Base-by-base conservation (phyloP, 495 filamentous ascomycete species). In the Daldinia grandis region DNA sequence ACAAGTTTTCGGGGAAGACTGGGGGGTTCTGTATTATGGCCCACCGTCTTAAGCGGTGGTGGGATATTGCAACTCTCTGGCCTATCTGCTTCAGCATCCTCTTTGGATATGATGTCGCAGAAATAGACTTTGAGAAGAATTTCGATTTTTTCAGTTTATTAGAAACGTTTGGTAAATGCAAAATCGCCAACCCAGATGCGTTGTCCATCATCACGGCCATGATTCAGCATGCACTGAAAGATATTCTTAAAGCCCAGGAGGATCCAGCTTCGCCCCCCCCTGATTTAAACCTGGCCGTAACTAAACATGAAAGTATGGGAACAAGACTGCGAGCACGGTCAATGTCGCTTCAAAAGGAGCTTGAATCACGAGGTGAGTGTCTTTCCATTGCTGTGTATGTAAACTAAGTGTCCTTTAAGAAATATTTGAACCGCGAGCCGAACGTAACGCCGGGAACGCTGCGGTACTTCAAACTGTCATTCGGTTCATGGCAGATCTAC, bases 21-120 rank as follows among this genome's bases (percentile, higher is more conserved):
- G 93, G 93, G 5, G 95, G 95, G 2, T 97, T 97, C 79, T 81
- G 85, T 40, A 90, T 97, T 56, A 89, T 98, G 87, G 90, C 89
- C 42, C 83, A 92, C 73, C 87, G 91, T 44, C 83, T 99, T 10
- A 93, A 89, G 74, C 83, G 89, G 76, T 97, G 93, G 91, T 98
- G 95, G 95, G 90, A 91, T 76, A 83, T 95, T 14, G 87, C 93
- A 8, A 85, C 88, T 7, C 76, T 98, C 30, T 99, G 96, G 96
- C 89, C 91, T 6, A 89, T 95, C 37, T 93, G 92, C 74, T 95
- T 99, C 80, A 88, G 92, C 53, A 90, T 98, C 51, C 81, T 99
- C 9, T 96, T 99, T 77, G 93, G 91, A 15, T 83, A 86, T 55
- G 93, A 97, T 75, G 86, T 95, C 66, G 89, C 88, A 38, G 84